These are phyloP conservation scores for Coelastrella sp. DNA, from an alignment of 139 green algal species.

Conservation along the genomic window DNA sequence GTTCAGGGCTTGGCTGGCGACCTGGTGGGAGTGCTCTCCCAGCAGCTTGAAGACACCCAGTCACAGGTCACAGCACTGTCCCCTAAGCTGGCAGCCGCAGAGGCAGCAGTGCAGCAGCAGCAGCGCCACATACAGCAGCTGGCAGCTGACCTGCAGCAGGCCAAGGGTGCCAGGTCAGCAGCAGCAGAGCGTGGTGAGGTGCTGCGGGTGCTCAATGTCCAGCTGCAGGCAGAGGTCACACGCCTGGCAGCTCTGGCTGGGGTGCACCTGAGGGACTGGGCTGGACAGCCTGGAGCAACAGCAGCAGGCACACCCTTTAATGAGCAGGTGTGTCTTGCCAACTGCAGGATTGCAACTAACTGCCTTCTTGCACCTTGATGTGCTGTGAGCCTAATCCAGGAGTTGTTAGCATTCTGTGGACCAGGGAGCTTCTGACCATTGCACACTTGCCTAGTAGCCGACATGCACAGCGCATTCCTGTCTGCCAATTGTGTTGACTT, in stretches of 20 bases:
- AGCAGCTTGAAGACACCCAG: conserved; percentile 9
- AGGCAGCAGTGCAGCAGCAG: conserved; percentile 14
- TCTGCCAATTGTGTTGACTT: background rate
- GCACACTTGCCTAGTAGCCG: no score
- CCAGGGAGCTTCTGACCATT: no score
- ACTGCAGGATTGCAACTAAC: background rate
- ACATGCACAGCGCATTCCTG: no score
- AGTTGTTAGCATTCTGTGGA: no score
- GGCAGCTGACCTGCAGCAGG: background rate
- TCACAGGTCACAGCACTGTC: background rate
- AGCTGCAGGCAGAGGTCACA: background rate
- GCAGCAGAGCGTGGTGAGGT: background rate
- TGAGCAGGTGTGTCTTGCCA: background rate
- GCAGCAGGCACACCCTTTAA: background rate
- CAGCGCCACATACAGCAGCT: conserved; percentile 14
- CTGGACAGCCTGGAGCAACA: background rate
- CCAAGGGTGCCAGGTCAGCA: background rate
- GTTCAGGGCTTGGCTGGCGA: no score
- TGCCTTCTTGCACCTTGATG: no score
- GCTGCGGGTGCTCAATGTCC: conserved; percentile 27
- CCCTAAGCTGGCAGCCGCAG: background rate
- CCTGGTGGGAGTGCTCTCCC: background rate
- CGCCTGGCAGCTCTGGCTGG: background rate
- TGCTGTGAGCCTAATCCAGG: no score
- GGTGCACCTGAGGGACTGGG: background rate